Base-by-base conservation (phyloP, 139 green algal species). In the Tetradesmus lagerheimii region DNA sequence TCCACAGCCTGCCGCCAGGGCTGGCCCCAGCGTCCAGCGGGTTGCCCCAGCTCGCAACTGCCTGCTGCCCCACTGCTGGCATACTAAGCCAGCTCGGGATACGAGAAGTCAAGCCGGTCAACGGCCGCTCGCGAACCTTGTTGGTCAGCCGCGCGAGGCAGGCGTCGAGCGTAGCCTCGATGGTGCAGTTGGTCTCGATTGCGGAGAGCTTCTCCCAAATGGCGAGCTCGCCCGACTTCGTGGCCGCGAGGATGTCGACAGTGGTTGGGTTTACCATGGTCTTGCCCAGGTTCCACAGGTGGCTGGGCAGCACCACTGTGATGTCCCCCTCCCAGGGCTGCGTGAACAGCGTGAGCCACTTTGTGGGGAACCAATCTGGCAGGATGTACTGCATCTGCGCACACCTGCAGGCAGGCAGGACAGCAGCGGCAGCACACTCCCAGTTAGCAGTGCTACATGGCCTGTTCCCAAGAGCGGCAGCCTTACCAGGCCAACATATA, bases 321-420 rank as follows among this genome's bases (percentile, higher is more conserved):
- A 99, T 93, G 89, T 99, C 97, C 23, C 97, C 97, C 93, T 99
- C 96, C 97, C 97, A 99, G 15, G 95, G 93, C 95, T 98, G 96
- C 41, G 94, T 97, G 90, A 98, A 95, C 14, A 97, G 92, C 74
- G 91, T 94, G 6, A 99, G 93, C 94, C 91, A 97, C 45, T 93
- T 93, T 62, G 86, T 90, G 29, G 93, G 90, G 35, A 94, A 66
- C 95, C 95, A 97, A 27, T 93, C 89, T 18, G 96, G 95, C 81
- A 98, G 82, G 64, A 98, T 47, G 88, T 94, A 94, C 92, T 96
- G 91, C 86, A 96, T 87, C 94, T 98, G 96, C 66, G 90, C 82
- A 82, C 95, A 98, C 92, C 95, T 96, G 93, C 67, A 86, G 43
- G 67, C 39, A 75, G 39, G 67, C 45, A 85, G 83, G 80, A 57